These are phyloP conservation scores for Beauveria varroae DNA, from an alignment of 2,329 filamentous ascomycete genomes.

Conservation along the genomic window DNA sequence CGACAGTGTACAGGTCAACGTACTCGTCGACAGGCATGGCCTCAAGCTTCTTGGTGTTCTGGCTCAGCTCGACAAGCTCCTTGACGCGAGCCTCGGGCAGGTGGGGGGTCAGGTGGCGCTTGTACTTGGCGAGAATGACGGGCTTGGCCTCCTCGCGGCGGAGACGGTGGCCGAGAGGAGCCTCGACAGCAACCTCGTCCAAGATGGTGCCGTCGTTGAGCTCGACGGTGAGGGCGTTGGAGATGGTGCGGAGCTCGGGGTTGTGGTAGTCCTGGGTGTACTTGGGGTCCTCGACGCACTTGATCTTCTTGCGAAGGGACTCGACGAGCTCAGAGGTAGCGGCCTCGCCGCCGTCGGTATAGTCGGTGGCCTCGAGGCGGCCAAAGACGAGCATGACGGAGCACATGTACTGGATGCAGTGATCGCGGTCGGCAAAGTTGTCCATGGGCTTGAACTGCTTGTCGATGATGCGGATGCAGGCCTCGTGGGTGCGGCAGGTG, in stretches of 20 bases:
- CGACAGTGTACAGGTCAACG: slow-evolving; percentile 69
- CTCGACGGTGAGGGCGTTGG: slow-evolving; percentile 91
- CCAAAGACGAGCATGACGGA: slow-evolving; percentile 93
- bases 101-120: slow-evolving; percentile 82
- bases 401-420: slow-evolving; percentile 99
- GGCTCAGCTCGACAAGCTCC: slow-evolving; percentile 72
- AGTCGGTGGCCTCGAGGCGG: slow-evolving; percentile 87
- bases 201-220: slow-evolving; percentile 90
- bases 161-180: slow-evolving; percentile 85
- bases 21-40: slow-evolving; percentile 83
- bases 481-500: slow-evolving; percentile 94
- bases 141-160: slow-evolving; percentile 96
- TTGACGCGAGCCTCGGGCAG: slow-evolving; percentile 70
- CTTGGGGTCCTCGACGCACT: slow-evolving; percentile 90
- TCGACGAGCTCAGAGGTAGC: slow-evolving; percentile 86
- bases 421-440: slow-evolving; percentile 98
- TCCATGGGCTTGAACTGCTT: slow-evolving; percentile 99
- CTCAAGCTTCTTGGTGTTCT: slow-evolving; percentile 69
- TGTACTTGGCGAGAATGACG: slow-evolving; percentile 91
- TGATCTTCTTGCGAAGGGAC: slow-evolving; percentile 85
- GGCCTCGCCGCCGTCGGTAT: slow-evolving; percentile 86
- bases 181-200: slow-evolving; percentile 86
- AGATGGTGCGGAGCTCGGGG: slow-evolving; percentile 87
- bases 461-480: slow-evolving; percentile 98
- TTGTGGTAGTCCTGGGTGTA: slow-evolving; percentile 96